Percentiles rank a stretch among this genome's conserved stretches.
Conservation (phyloP, 2,329 filamentous ascomycete genomes). For the Calonectria fujianensis region DNA sequence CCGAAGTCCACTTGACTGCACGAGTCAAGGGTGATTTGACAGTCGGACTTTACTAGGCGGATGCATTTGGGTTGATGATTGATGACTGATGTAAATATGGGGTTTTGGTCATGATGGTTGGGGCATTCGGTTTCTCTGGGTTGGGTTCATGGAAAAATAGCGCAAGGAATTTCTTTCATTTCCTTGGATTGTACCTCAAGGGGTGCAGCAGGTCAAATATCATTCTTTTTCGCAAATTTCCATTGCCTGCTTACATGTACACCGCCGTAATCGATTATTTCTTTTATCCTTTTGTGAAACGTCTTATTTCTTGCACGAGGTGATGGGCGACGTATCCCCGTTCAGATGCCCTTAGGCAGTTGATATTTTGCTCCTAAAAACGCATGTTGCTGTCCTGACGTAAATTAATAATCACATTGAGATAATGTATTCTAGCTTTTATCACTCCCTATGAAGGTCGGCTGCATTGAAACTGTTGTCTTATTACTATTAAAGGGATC, state of each 20-base stretch:
- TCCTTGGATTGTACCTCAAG: background rate
- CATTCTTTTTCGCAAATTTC: background rate
- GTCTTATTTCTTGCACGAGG: too few relatives aligned
- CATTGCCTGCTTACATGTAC: background rate
- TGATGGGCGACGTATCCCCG: too few relatives aligned
- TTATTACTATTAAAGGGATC: too few relatives aligned
- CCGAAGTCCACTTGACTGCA: slow-evolving; percentile 77
- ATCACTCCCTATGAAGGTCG: too few relatives aligned
- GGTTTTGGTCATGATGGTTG: background rate
- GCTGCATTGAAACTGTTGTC: too few relatives aligned
- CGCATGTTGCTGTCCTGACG: too few relatives aligned
- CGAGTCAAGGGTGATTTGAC: slow-evolving; percentile 76
- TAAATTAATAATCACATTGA: too few relatives aligned
- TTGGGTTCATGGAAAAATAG: background rate
- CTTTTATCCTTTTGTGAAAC: background rate
- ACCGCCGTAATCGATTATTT: background rate
- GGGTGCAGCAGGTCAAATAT: background rate
- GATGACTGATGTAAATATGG: background rate
- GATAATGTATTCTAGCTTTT: too few relatives aligned
- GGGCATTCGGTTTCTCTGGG: background rate
- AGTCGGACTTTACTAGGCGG: slow-evolving; percentile 60
- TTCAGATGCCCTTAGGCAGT: too few relatives aligned
- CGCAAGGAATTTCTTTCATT: background rate
- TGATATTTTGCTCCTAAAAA: too few relatives aligned
- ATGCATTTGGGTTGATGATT: background rate